Conservation (phyloP, 2,329 filamentous ascomycete genomes). For the Nigrospora sphaerica region DNA sequence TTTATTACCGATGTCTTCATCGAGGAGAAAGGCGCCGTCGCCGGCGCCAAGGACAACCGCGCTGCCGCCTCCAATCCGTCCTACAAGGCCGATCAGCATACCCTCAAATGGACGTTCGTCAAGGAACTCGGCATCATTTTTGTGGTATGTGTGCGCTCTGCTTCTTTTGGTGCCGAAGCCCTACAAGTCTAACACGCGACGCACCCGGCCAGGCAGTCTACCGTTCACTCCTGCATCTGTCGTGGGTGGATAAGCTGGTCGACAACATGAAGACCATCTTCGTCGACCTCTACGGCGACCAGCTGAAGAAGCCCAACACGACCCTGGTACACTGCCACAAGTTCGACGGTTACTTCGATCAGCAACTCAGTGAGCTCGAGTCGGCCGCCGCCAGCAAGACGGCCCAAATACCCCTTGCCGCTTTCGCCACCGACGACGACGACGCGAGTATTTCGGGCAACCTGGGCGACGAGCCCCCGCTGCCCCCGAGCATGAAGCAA, state of each 20-base stretch:
- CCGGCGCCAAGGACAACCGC: conserved; percentile 50
- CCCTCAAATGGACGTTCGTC: conserved; percentile 83
- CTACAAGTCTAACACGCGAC: conserved; percentile 7
- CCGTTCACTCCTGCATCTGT: conserved; percentile 86
- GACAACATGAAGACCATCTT: conserved; percentile 94
- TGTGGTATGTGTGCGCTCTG: conserved; percentile 53
- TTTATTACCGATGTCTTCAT: conserved; percentile 97
- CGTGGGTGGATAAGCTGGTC: conserved; percentile 94
- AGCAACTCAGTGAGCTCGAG: conserved; percentile 79
- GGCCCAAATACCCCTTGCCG: conserved; percentile 15
- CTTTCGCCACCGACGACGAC: conserved; percentile 24
- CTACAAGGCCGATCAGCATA: conserved; percentile 90
- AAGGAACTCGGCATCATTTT: conserved; percentile 95
- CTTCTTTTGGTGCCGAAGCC: too few species aligned
- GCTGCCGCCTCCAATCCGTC: conserved; percentile 60
- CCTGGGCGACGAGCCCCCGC: conserved; percentile 29
- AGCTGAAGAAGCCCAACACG: conserved; percentile 73
- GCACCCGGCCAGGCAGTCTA: conserved; percentile 70
- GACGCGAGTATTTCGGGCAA: conserved; percentile 26
- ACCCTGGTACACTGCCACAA: conserved; percentile 69
- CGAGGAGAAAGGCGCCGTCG: conserved; percentile 72
- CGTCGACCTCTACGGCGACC: conserved; percentile 79
- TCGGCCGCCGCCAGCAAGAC: conserved; percentile 30
- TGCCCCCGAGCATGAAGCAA: conserved; percentile 33
- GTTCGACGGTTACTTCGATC: conserved; percentile 92